Evolutionary conservation across 2,329 filamentous ascomycete species (phyloP).

Genomic region (Exophiala lecanii-corni): DNA sequence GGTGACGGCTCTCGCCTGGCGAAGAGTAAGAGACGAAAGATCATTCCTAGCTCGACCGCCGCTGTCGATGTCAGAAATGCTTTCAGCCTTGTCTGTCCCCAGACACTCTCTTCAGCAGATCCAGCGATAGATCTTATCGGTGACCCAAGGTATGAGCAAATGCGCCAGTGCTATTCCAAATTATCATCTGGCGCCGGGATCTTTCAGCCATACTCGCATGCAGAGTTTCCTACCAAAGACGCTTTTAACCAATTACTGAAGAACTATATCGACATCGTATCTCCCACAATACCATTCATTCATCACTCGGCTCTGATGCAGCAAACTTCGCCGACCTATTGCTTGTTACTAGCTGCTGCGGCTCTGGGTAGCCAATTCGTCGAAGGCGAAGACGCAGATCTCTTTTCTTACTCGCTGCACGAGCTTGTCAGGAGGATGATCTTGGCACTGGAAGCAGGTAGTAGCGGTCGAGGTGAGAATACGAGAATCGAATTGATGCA

Average conservation of each 20-base stretch:
- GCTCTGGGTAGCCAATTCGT: conserved; percentile 38
- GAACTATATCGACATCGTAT: conserved; percentile 11
- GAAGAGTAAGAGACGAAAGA: conserved; percentile 21
- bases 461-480: conserved; percentile 2
- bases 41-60: conserved; percentile 4
- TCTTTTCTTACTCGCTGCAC: conserved; percentile 34
- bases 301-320: conserved; percentile 35
- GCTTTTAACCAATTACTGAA: conserved; percentile 10
- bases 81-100: neutral
- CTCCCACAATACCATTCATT: conserved; percentile 29
- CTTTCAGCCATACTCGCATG: neutral
- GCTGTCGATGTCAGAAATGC: neutral
- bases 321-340: conserved; percentile 36
- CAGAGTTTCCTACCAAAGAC: conserved; percentile 6
- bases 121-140: too few relatives aligned
- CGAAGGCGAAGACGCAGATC: conserved; percentile 28
- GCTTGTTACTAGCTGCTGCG: conserved; percentile 36
- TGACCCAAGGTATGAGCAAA: conserved; percentile 1
- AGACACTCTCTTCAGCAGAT: neutral
- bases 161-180: neutral
- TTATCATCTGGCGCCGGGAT: conserved; percentile 1
- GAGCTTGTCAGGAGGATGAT: conserved; percentile 39
- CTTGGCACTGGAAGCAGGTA: conserved; percentile 31
- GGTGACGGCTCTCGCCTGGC: conserved; percentile 27
- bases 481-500: conserved; percentile 19